Conservation (phyloP, 2,329 filamentous ascomycete genomes). For the Teratosphaeria destructans region DNA sequence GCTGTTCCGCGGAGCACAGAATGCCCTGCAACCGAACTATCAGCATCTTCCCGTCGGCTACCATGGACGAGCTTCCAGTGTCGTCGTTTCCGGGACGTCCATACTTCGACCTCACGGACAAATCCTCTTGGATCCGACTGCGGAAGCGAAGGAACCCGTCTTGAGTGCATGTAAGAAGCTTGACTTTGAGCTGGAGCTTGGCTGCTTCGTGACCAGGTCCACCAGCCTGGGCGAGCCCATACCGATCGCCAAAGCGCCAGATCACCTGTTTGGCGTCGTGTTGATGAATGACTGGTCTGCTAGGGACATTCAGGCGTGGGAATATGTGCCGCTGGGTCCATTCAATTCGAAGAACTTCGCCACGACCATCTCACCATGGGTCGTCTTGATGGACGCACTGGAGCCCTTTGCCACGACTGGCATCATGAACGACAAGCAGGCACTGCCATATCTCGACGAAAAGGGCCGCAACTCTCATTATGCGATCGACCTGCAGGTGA, state of each 20-base stretch:
- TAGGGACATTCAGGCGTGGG: slow-evolving; percentile 72
- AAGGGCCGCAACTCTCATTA: slow-evolving; percentile 49
- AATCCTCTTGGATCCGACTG: slow-evolving; percentile 54
- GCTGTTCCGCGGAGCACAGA: slow-evolving; percentile 61
- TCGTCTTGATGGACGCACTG: slow-evolving; percentile 65
- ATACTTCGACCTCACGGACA: slow-evolving; percentile 68
- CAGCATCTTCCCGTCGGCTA: slow-evolving; percentile 73
- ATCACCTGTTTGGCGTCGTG: slow-evolving; percentile 68
- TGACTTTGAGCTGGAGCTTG: slow-evolving; percentile 73
- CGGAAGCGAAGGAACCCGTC: slow-evolving; percentile 50
- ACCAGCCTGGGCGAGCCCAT: slow-evolving; percentile 58
- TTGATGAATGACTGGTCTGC: slow-evolving; percentile 84
- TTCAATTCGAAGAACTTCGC: slow-evolving; percentile 81
- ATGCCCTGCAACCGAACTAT: slow-evolving; percentile 73
- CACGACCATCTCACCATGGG: slow-evolving; percentile 68
- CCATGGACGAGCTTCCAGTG: slow-evolving; percentile 65
- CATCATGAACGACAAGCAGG: slow-evolving; percentile 43
- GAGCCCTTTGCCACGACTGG: slow-evolving; percentile 53
- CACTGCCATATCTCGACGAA: slow-evolving; percentile 57
- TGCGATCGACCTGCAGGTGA: slow-evolving; percentile 53
- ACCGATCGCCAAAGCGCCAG: slow-evolving; percentile 52
- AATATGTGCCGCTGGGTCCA: slow-evolving; percentile 71
- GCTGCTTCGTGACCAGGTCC: slow-evolving; percentile 57
- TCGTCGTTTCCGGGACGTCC: slow-evolving; percentile 63
- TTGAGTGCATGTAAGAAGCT: slow-evolving; percentile 56